Percentiles rank a stretch among this genome's conserved stretches.
These are phyloP conservation scores for Aechmea fasciata DNA, from an alignment of 176 grass and related monocot species.

Conservation along the genomic window DNA sequence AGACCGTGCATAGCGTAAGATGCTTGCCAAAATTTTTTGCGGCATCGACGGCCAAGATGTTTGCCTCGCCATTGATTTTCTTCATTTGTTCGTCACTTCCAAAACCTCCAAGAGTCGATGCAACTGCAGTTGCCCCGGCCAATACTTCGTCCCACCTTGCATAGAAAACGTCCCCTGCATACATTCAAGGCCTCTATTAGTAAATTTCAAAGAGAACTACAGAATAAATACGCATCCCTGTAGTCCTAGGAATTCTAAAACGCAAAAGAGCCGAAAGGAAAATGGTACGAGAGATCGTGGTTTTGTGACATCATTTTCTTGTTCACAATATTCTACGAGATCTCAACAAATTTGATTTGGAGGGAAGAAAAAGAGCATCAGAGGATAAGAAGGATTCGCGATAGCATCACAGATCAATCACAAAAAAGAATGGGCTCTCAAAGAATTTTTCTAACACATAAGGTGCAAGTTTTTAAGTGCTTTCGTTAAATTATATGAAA, in stretches of 20 bases:
- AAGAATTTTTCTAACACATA: no score
- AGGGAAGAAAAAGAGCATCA: no score
- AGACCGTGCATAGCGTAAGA: slow-evolving; percentile 2
- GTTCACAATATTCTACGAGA: no score
- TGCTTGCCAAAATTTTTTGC: slow-evolving; percentile 75
- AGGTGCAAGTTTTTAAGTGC: no score
- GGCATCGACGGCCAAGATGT: slow-evolving; percentile 57
- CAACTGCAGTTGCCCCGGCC: slow-evolving; percentile 69
- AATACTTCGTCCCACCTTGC: slow-evolving; percentile 82
- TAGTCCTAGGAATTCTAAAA: neutral
- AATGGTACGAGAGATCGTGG: neutral
- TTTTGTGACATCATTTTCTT: no score
- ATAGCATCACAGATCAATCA: no score
- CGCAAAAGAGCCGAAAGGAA: neutral
- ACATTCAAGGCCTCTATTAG: neutral
- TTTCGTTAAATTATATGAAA: no score
- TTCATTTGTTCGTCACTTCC: slow-evolving; percentile 98
- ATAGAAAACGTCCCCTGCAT: slow-evolving; percentile 84
- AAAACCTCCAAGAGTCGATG: slow-evolving; percentile 88
- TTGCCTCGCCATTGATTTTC: slow-evolving; percentile 89
- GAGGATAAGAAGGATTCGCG: no score
- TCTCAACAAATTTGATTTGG: no score
- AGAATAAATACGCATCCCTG: neutral
- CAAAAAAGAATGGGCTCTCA: no score
- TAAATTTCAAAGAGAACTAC: neutral